Evolutionary conservation across 2,329 filamentous ascomycete species (phyloP).

Genomic region (Fusarium sp.): DNA sequence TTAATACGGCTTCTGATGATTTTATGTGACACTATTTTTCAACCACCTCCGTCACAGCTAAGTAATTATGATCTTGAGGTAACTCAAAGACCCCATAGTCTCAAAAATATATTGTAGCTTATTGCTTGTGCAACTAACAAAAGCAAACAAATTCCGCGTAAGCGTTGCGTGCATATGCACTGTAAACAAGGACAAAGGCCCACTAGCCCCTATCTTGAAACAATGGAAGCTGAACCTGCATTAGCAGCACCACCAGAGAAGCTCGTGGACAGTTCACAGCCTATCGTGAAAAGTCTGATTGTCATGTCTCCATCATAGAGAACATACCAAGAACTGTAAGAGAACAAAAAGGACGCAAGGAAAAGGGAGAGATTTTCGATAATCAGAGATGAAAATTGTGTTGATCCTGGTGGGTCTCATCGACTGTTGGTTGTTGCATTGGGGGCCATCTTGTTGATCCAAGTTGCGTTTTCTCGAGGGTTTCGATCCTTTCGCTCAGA

Average conservation of each 20-base stretch:
- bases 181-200: not conserved
- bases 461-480: not conserved
- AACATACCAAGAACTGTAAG: not conserved
- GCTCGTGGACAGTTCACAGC: slow-evolving; percentile 33
- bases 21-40: slow-evolving; percentile 6
- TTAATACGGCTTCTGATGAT: not conserved
- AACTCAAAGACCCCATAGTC: not conserved
- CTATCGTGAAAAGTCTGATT: slow-evolving; percentile 25
- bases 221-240: slow-evolving; percentile 32
- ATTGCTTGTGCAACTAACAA: not conserved
- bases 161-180: not conserved
- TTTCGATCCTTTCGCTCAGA: not conserved
- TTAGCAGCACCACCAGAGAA: slow-evolving; percentile 21
- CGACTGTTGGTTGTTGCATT: not conserved
- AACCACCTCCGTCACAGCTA: slow-evolving; percentile 10
- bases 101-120: not conserved
- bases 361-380: slow-evolving; percentile 17
- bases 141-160: slow-evolving; percentile 26
- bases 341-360: slow-evolving; percentile 22
- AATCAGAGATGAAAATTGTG: not conserved
- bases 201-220: slow-evolving; percentile 32
- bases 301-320: slow-evolving; percentile 22
- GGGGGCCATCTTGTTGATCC: not conserved
- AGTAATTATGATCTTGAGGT: not conserved
- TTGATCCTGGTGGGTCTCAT: not conserved